These are phyloP conservation scores for Russula olivacea DNA, from an alignment of 768 basidiomycete genomes.

Conservation along the genomic window DNA sequence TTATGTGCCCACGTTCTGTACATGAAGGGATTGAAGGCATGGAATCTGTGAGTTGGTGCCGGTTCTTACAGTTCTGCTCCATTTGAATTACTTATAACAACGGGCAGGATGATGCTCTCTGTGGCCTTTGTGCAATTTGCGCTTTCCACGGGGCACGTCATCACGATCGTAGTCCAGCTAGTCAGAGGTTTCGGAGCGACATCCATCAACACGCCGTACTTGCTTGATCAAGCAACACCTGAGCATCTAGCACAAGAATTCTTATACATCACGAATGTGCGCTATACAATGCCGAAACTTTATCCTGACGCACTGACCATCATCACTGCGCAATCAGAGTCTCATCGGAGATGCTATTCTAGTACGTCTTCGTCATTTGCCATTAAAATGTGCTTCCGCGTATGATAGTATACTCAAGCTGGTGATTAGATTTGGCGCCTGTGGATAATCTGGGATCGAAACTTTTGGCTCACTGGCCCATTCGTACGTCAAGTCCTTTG, in stretches of 20 bases:
- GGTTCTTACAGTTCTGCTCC: not conserved
- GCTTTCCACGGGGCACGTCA: conserved; percentile 14
- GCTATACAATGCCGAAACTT: not conserved
- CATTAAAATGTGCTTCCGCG: not conserved
- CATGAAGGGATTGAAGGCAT: conserved; percentile 2
- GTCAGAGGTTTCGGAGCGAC: conserved; percentile 1
- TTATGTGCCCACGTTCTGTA: conserved; percentile 1
- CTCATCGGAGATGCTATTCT: conserved; percentile 20
- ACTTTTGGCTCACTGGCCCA: conserved; percentile 1
- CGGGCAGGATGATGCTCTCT: conserved; percentile 6
- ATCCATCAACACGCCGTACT: not conserved
- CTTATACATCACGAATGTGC: conserved; percentile 17
- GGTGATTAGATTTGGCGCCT: conserved; percentile 18
- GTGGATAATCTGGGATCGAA: conserved; percentile 20
- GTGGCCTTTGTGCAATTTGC: conserved; percentile 11
- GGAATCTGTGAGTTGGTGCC: conserved; percentile 3
- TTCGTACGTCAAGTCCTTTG: conserved; percentile 8
- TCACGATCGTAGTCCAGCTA: conserved; percentile 12
- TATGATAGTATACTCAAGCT: not conserved
- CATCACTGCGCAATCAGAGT: not conserved
- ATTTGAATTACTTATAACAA: not conserved
- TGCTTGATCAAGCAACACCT: conserved; percentile 1
- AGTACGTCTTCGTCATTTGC: not conserved
- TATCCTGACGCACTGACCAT: not conserved
- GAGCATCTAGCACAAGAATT: conserved; percentile 7